Percentiles rank a stretch among this genome's conserved stretches.
phyloP scores from a whole-genome alignment of 495 filamentous ascomycete species.

The Tuber microsphaerosporum region DNA sequence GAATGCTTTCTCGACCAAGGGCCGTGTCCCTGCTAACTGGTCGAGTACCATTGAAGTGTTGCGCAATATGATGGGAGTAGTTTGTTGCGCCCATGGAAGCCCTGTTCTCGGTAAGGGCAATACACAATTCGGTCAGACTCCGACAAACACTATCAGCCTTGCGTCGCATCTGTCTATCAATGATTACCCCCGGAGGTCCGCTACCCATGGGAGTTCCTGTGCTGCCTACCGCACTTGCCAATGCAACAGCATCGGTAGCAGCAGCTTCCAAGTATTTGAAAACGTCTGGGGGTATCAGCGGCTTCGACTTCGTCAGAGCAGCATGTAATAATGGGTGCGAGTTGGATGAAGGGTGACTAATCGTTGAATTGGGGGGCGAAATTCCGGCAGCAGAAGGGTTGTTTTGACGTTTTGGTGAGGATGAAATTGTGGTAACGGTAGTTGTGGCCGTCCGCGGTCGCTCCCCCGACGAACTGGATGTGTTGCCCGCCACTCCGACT shows the following conservation, averaged over 20 bases:
- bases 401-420: constrained; percentile 62
- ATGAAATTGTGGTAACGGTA: constrained; percentile 84
- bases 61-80: constrained; percentile 23
- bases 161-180: constrained; percentile 73
- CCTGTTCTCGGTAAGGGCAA: constrained; percentile 63
- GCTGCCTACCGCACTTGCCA: constrained; percentile 67
- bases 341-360: constrained; percentile 43
- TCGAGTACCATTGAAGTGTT: constrained; percentile 25
- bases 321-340: constrained; percentile 72
- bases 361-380: constrained; percentile 41
- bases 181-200: constrained; percentile 52
- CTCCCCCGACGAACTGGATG: constrained; percentile 67
- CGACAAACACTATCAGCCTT: constrained; percentile 91
- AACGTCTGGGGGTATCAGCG: constrained; percentile 59
- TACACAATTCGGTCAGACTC: constrained; percentile 82
- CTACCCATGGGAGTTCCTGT: constrained; percentile 56
- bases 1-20: constrained; percentile 21
- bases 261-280: constrained; percentile 76
- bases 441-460: constrained; percentile 85
- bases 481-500: constrained; percentile 58
- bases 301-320: constrained; percentile 69
- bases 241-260: constrained; percentile 67
- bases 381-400: constrained; percentile 49
- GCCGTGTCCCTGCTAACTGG: constrained; percentile 32
- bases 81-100: constrained; percentile 10